Evolutionary conservation across 2,329 filamentous ascomycete species (phyloP), one percentile per base, ranked within the genome.

Genomic region (Xylariaceae sp.): DNA sequence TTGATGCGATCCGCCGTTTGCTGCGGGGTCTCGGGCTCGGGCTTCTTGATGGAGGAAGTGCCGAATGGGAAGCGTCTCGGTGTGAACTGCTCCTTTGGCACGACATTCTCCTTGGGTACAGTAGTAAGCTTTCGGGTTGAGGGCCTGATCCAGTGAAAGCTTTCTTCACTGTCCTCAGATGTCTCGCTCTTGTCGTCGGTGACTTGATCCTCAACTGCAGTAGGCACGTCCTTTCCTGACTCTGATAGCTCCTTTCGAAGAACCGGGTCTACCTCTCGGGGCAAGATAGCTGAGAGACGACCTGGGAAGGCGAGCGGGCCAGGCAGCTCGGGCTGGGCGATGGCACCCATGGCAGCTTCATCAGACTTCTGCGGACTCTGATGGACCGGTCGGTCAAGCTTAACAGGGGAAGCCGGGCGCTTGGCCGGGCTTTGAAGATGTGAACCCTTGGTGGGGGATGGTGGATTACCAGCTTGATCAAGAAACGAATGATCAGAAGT

Each of bases 221-320:
- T 27, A 27, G 22, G 7, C 22, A 27, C 22, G 7, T 27, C 22
- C 22, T 27, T 27, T 27, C 4, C 7, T 5, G 22, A 27, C 22
- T 27, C 22, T 27, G 22, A 27, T 7, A 27, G 22, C 7, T 27
- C 22, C 22, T 27, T 27, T 27, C 22, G 22, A 22, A 69, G 61
- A 4, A 60, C 59, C 3, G 70, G 71, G 31, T 76, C 71, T 0
- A 67, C 69, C 44, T 74, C 60, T 19, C 72, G 68, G 45, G 74
- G 72, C 22, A 75, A 58, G 7, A 75, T 69, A 11, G 72, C 70
- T 31, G 74, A 76, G 17, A 76, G 57, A 6, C 73, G 71, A 5
- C 73, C 73, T 4, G 73, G 70, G 54, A 77, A 77, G 22, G 66
- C 59, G 22, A 74, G 64, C 19, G 64, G 66, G 19, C 67, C 62